Percentiles rank a stretch among this genome's conserved stretches.
Evolutionary conservation across 306 rosid species (phyloP).

Genomic region (Echinosophora koreensis): DNA sequence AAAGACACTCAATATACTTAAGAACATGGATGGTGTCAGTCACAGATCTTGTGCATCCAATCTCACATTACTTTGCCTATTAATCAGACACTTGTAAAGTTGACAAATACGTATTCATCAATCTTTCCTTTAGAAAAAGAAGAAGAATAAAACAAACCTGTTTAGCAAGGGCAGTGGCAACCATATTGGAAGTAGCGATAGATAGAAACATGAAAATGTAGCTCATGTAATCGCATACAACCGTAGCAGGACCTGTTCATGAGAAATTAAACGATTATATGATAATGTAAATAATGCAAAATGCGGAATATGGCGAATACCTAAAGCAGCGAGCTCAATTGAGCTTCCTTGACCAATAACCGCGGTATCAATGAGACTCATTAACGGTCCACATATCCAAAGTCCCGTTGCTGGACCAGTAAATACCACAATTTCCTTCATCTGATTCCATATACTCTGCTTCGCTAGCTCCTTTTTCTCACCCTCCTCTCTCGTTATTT

Average conservation of each 20-base stretch:
- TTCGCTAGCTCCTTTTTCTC: conserved; percentile 52
- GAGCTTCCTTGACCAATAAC: conserved; percentile 94
- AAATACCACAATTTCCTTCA: conserved; percentile 74
- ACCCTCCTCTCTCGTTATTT: conserved; percentile 20
- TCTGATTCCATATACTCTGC: conserved; percentile 68
- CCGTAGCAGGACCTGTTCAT: conserved; percentile 84
- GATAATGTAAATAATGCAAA: neutral
- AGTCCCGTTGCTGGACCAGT: conserved; percentile 84
- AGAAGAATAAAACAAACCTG: conserved; percentile 55
- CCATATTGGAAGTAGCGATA: conserved; percentile 93
- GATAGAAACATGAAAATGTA: conserved; percentile 91
- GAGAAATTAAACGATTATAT: conserved; percentile 1
- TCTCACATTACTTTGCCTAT: neutral
- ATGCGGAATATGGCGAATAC: conserved; percentile 24
- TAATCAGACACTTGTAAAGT: conserved; percentile 1
- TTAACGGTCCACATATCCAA: conserved; percentile 87
- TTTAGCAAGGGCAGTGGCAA: conserved; percentile 88
- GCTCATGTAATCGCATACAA: conserved; percentile 83
- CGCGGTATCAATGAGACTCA: conserved; percentile 91
- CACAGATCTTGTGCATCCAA: neutral
- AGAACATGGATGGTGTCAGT: neutral
- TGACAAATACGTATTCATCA: neutral
- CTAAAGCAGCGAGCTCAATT: conserved; percentile 92
- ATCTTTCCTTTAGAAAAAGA: neutral
- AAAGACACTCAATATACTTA: neutral